Percentiles rank a stretch among this genome's conserved stretches.
phyloP scores from a whole-genome alignment of 345 rosid species.

The Arabidopsis arenosa region DNA sequence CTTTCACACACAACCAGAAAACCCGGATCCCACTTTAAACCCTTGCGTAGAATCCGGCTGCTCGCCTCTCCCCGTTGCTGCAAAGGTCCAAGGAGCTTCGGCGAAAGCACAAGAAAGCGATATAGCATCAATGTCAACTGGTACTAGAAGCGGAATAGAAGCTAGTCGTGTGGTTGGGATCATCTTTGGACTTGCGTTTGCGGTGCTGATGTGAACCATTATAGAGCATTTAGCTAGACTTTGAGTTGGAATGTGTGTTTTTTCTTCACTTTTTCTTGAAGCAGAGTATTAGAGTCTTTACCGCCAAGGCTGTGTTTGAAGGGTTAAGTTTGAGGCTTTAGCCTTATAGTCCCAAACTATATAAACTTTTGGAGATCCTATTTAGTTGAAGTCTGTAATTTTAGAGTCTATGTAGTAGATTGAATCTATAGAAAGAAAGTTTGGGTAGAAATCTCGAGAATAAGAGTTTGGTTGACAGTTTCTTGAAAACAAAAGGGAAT shows the following conservation, averaged over 20 bases:
- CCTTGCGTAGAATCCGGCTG: slow-evolving; percentile 48
- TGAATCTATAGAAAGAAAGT: background rate
- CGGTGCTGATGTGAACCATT: slow-evolving; percentile 45
- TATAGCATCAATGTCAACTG: slow-evolving; percentile 34
- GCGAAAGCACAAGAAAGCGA: slow-evolving; percentile 45
- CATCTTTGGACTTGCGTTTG: slow-evolving; percentile 56
- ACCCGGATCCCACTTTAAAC: slow-evolving; percentile 36
- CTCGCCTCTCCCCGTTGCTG: slow-evolving; percentile 73
- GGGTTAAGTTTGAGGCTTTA: background rate
- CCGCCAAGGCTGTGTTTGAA: background rate
- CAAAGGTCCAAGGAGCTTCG: slow-evolving; percentile 52
- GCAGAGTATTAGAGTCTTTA: slow-evolving; percentile 11
- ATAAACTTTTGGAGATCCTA: background rate
- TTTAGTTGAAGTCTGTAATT: background rate
- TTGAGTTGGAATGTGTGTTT: slow-evolving; percentile 35
- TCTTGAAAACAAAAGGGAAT: background rate
- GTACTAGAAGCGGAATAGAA: slow-evolving; percentile 43
- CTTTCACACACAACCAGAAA: slow-evolving; percentile 72
- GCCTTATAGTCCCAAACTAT: background rate
- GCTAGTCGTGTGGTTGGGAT: slow-evolving; percentile 52
- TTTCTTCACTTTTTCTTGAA: background rate
- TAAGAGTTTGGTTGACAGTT: background rate
- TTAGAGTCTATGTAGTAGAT: background rate
- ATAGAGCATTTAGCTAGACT: slow-evolving; percentile 26
- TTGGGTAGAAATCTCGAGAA: background rate